These are phyloP conservation scores for Prorocentrum cordatum DNA, from an alignment of 169 alveolate species.

Conservation along the genomic window DNA sequence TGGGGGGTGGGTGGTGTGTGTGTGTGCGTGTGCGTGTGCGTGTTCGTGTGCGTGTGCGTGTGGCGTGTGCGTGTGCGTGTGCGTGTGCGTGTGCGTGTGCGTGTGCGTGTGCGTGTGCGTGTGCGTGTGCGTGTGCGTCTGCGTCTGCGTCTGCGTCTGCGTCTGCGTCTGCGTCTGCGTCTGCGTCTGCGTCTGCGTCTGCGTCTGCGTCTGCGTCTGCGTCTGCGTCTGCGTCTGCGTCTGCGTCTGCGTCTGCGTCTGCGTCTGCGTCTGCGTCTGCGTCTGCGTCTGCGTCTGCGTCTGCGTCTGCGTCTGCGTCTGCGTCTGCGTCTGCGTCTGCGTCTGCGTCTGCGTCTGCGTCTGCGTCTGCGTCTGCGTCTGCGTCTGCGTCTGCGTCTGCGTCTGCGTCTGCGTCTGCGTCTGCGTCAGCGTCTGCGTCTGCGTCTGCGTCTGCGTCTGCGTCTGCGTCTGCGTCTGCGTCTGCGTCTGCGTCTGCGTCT, in stretches of 20 bases:
- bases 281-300: background rate
- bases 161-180: background rate
- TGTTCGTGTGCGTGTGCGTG: no score
- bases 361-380: background rate
- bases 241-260: background rate
- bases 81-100: background rate
- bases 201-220: background rate
- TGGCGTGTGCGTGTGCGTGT: background rate
- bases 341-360: background rate
- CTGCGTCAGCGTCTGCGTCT: background rate
- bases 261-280: background rate
- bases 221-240: background rate
- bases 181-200: background rate
- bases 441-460: background rate
- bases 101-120: background rate
- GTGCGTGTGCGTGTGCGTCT: background rate
- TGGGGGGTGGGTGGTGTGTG: background rate
- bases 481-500: background rate
- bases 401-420: background rate
- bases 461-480: background rate
- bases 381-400: background rate
- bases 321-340: background rate
- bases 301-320: background rate
- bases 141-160: background rate
- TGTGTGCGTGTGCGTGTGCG: background rate